Conservation (phyloP, 2,329 filamentous ascomycete genomes). For the Fusarium nisikadoi region DNA sequence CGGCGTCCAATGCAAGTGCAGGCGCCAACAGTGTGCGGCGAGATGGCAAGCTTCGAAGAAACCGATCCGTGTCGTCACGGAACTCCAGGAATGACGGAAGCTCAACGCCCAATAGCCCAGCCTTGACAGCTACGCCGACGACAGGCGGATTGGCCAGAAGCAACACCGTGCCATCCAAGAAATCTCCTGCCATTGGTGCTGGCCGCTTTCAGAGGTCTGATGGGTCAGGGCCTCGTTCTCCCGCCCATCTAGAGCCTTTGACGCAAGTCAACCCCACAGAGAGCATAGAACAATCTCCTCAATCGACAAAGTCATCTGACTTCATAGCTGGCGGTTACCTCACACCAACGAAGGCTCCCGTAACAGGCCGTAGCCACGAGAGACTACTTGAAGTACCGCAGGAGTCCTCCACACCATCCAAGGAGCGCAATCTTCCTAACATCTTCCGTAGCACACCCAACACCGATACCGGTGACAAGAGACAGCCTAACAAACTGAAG, state of each 20-base stretch:
- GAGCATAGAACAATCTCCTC: slow-evolving; percentile 36
- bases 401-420: slow-evolving; percentile 64
- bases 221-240: slow-evolving; percentile 45
- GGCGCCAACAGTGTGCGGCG: slow-evolving; percentile 87
- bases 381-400: slow-evolving; percentile 57
- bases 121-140: slow-evolving; percentile 63
- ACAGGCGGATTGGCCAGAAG: slow-evolving; percentile 71
- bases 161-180: slow-evolving; percentile 93
- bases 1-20: slow-evolving; percentile 87
- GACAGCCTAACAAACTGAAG: slow-evolving; percentile 88
- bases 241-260: slow-evolving; percentile 52
- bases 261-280: slow-evolving; percentile 48
- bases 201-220: slow-evolving; percentile 69
- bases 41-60: slow-evolving; percentile 82
- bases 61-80: slow-evolving; percentile 92
- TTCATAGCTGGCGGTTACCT: slow-evolving; percentile 40
- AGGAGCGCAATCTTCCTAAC: slow-evolving; percentile 74
- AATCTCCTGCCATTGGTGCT: slow-evolving; percentile 77
- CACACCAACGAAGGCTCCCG: slow-evolving; percentile 45
- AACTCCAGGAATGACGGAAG: slow-evolving; percentile 80
- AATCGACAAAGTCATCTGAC: slow-evolving; percentile 47
- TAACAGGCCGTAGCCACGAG: slow-evolving; percentile 60
- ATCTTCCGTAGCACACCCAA: slow-evolving; percentile 79
- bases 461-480: slow-evolving; percentile 67
- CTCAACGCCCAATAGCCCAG: slow-evolving; percentile 75